A percentile compares a stretch with the other conserved stretches of the same genome.
Conservation (phyloP, 2,329 filamentous ascomycete genomes). For the Phymatotrichopsis omnivora region DNA sequence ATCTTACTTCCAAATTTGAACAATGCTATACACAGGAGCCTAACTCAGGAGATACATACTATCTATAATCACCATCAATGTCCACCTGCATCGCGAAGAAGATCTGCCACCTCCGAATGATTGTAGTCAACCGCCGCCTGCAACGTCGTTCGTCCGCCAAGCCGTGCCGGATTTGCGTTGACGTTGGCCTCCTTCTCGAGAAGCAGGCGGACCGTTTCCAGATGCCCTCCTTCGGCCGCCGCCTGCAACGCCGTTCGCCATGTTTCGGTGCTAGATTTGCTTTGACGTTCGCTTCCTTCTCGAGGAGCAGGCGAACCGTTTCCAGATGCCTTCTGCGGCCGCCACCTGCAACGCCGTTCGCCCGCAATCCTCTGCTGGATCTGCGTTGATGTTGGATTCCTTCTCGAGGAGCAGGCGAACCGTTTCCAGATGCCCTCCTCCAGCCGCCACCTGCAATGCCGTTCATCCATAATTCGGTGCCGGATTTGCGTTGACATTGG, state of each 20-base stretch:
- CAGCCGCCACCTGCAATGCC: no score
- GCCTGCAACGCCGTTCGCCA: background rate
- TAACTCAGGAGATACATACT: no score
- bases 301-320: background rate
- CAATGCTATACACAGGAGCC: no score
- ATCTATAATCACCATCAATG: no score
- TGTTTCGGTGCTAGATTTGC: background rate
- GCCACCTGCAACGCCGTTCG: constrained; percentile 8
- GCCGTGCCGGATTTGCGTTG: background rate
- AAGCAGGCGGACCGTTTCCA: background rate
- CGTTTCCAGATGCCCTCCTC: background rate
- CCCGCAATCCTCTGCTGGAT: background rate
- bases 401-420: background rate
- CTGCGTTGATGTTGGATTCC: background rate
- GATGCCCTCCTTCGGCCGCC: background rate
- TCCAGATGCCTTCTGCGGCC: background rate
- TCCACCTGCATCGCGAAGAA: no score
- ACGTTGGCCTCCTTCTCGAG: background rate
- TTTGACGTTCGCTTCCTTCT: background rate
- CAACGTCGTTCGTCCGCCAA: background rate
- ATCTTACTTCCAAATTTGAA: no score
- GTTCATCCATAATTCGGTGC: background rate
- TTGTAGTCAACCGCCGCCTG: background rate
- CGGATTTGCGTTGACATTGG: background rate
- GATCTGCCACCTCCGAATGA: no score